Evolutionary conservation across 306 rosid genomes (phyloP).

Genomic region (Alnus rubra): DNA sequence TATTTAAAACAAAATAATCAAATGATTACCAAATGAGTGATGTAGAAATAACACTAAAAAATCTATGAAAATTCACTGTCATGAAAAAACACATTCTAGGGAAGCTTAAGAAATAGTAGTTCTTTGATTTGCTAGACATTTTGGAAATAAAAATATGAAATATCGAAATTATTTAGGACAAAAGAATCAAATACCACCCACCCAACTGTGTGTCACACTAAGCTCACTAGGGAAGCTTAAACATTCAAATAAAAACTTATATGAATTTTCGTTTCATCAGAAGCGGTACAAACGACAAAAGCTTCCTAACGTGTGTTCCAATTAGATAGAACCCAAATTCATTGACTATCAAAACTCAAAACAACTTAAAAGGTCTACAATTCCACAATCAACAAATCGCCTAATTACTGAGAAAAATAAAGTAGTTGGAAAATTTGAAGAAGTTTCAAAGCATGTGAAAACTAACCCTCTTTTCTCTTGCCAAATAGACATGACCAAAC

Average conservation of each 20-base stretch:
- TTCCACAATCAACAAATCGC: neutral
- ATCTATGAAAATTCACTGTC: too few relatives aligned
- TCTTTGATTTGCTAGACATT: neutral
- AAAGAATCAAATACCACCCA: neutral
- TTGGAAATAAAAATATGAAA: neutral
- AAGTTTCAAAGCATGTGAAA: neutral
- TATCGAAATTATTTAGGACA: neutral
- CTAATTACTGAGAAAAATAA: neutral
- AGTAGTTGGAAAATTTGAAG: neutral
- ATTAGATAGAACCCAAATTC: neutral
- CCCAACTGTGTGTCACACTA: neutral
- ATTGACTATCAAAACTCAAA: neutral
- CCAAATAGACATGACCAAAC: conserved; percentile 98
- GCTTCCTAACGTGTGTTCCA: neutral
- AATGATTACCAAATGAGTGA: neutral
- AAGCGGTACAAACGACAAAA: neutral
- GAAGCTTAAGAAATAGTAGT: neutral
- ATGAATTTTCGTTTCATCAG: neutral
- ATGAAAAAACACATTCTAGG: neutral
- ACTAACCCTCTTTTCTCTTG: conserved; percentile 90
- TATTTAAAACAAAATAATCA: neutral
- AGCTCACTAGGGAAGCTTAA: neutral
- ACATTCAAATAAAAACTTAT: neutral
- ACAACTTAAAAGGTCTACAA: neutral
- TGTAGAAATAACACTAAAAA: neutral